Evolutionary conservation across 805 yeast genomes (phyloP).

Genomic region (Saccharomycopsis amapae): DNA sequence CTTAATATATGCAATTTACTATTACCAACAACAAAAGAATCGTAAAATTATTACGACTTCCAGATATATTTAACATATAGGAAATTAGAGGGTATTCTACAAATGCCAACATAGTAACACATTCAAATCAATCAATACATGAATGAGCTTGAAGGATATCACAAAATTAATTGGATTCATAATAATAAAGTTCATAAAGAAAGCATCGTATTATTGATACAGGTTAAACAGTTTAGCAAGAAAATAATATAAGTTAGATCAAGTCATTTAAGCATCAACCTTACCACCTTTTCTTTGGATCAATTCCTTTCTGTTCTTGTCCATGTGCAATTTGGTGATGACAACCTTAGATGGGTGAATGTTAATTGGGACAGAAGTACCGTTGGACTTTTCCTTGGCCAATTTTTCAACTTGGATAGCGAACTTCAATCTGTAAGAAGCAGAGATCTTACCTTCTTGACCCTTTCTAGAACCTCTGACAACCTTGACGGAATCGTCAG

Average conservation of each 20-base stretch:
- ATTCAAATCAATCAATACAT: no score
- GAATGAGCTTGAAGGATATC: no score
- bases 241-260: not conserved
- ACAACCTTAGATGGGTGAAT: constrained; percentile 98
- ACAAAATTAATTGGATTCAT: constrained; percentile 3
- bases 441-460: constrained; percentile 95
- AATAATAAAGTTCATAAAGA: constrained; percentile 3
- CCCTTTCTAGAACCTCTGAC: constrained; percentile 99
- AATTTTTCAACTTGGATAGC: constrained; percentile 95
- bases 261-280: constrained; percentile 40
- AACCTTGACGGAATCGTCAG: constrained; percentile 91
- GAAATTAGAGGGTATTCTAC: no score
- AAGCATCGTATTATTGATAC: constrained; percentile 1
- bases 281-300: constrained; percentile 97
- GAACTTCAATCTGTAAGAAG: constrained; percentile 98
- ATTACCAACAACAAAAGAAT: no score
- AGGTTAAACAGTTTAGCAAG: not conserved
- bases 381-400: constrained; percentile 95
- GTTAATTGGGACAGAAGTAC: constrained; percentile 95
- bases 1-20: no score
- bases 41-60: no score
- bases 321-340: constrained; percentile 96
- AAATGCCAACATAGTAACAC: no score
- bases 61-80: no score
- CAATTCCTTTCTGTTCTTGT: constrained; percentile 98